These are phyloP conservation scores for Ophiostoma sp. DNA, from an alignment of 2,329 filamentous ascomycete genomes.

Conservation along the genomic window DNA sequence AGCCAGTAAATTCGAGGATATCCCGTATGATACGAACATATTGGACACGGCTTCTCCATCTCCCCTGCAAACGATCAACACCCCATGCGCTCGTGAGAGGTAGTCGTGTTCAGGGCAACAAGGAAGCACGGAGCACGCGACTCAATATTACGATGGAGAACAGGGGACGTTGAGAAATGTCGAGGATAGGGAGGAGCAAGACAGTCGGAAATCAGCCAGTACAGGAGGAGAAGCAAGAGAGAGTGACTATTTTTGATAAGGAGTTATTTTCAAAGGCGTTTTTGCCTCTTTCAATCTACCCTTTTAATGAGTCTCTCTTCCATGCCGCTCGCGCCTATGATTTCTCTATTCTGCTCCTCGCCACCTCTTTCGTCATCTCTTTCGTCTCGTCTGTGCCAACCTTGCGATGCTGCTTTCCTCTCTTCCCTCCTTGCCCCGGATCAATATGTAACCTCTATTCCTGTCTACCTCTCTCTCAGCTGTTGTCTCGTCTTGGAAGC, in stretches of 20 bases:
- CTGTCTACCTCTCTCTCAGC: conserved; percentile 19
- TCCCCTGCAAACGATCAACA: not conserved
- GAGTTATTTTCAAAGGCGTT: conserved; percentile 24
- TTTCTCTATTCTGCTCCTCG: not conserved
- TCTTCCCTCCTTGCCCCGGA: not conserved
- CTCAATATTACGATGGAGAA: not conserved
- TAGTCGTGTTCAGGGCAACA: not conserved
- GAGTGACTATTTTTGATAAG: conserved; percentile 22
- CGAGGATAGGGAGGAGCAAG: not conserved
- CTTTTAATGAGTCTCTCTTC: conserved; percentile 19
- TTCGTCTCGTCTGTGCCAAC: not conserved
- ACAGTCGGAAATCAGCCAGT: not conserved
- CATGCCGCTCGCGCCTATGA: not conserved
- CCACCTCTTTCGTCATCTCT: conserved; percentile 23
- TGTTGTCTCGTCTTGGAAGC: conserved; percentile 16
- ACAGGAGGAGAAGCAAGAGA: conserved; percentile 9
- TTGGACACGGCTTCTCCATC: conserved; percentile 2
- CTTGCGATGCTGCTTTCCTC: too few relatives aligned
- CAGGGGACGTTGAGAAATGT: not conserved
- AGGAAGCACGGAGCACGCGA: not conserved
- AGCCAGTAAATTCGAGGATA: conserved; percentile 20
- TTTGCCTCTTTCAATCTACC: conserved; percentile 25
- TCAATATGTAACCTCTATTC: not conserved
- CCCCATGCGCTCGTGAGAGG: not conserved
- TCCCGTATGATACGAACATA: not conserved